These are phyloP conservation scores for Castanopsis chinensis DNA, from an alignment of 306 rosid species.

Conservation along the genomic window DNA sequence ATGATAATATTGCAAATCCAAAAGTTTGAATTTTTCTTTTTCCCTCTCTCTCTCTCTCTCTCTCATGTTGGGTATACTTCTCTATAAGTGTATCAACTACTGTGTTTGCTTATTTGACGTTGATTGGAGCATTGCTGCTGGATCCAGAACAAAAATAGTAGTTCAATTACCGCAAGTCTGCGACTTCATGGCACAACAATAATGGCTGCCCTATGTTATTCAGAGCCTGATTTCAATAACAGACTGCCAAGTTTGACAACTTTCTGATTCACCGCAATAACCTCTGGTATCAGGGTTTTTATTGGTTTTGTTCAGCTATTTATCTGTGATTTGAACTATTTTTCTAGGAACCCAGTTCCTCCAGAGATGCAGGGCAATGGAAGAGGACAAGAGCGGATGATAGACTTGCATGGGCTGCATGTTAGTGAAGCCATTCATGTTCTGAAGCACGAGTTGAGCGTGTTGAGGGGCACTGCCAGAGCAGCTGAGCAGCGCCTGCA, in stretches of 20 bases:
- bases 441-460: constrained; percentile 75
- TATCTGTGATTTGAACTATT: constrained; percentile 4
- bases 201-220: neutral
- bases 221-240: neutral
- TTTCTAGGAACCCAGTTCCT: constrained; percentile 69
- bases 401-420: constrained; percentile 89
- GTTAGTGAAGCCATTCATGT: constrained; percentile 85
- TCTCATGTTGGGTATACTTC: neutral
- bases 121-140: neutral
- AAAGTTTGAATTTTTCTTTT: neutral
- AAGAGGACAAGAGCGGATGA: constrained; percentile 84
- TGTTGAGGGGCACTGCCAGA: constrained; percentile 78
- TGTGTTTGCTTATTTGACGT: neutral
- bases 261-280: neutral
- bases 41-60: neutral
- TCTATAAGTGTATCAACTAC: neutral
- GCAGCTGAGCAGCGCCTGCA: constrained; percentile 74
- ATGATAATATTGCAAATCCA: neutral
- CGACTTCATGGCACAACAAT: neutral
- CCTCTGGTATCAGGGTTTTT: neutral
- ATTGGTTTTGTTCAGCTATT: neutral
- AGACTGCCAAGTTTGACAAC: neutral
- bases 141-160: neutral
- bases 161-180: neutral
- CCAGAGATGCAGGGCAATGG: constrained; percentile 76